Percentiles rank a stretch among this genome's conserved stretches.
Conservation (phyloP, 192 early-diverging fungal genomes). For the Radiomyces spectabilis region DNA sequence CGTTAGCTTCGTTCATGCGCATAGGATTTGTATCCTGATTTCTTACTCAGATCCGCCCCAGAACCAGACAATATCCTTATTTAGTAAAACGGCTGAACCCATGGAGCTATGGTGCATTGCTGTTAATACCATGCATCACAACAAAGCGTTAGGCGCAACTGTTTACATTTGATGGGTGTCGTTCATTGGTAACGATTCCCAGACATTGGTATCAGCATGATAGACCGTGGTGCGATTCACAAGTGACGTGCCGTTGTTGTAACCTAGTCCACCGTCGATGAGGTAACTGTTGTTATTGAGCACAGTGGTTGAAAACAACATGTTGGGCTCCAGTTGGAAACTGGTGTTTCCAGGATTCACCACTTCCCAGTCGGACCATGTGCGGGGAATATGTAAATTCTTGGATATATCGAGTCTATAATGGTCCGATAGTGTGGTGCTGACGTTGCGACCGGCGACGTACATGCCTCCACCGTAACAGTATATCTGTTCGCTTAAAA, state of each 20-base stretch:
- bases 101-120: too few species aligned
- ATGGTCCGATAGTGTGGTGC: background rate
- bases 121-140: too few species aligned
- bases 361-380: background rate
- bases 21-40: too few species aligned
- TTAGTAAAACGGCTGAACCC: too few species aligned
- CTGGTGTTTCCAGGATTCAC: background rate
- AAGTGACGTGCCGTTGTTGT: background rate
- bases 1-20: too few species aligned
- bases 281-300: background rate
- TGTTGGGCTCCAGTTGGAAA: background rate
- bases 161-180: too few species aligned
- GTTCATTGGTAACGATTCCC: too few species aligned
- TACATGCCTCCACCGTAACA: conserved; percentile 4
- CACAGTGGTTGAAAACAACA: background rate
- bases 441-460: background rate
- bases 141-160: too few species aligned
- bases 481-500: background rate
- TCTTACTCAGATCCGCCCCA: too few species aligned
- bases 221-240: background rate
- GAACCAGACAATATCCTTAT: too few species aligned
- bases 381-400: background rate
- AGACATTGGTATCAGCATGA: background rate
- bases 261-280: background rate
- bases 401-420: background rate